phyloP scores from a whole-genome alignment of 495 filamentous ascomycete genomes.

The Platismatia glauca region DNA sequence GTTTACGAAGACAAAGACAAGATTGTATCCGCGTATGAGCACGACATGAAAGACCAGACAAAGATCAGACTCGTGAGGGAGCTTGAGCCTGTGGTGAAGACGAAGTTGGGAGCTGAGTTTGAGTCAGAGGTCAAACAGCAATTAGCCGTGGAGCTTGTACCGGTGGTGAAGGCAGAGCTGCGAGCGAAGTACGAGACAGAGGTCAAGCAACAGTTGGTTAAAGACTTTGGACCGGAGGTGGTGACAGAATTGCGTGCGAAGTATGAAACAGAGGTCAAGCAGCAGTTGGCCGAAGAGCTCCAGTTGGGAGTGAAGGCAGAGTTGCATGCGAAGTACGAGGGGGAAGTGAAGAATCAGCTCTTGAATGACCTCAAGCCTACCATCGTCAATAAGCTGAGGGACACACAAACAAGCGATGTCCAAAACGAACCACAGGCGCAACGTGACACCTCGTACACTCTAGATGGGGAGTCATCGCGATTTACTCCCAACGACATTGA shows the following conservation, averaged over 20 bases:
- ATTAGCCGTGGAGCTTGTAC: slow-evolving; percentile 2
- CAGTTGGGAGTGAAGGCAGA: neutral
- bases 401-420: neutral
- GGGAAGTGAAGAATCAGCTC: neutral
- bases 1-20: slow-evolving; percentile 10
- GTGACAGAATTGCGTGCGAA: slow-evolving; percentile 2
- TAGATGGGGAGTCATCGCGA: neutral
- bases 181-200: slow-evolving; percentile 6
- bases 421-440: neutral
- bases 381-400: neutral
- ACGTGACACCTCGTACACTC: neutral
- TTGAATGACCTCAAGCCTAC: neutral
- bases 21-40: slow-evolving; percentile 2
- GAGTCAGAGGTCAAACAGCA: slow-evolving; percentile 1
- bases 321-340: neutral
- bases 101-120: slow-evolving; percentile 1
- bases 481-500: neutral
- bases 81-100: slow-evolving; percentile 4
- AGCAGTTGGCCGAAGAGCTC: neutral
- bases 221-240: neutral
- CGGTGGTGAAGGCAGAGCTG: slow-evolving; percentile 5
- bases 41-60: slow-evolving; percentile 4
- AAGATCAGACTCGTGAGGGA: slow-evolving; percentile 1
- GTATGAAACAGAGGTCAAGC: neutral
- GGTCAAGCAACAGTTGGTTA: neutral